These are phyloP conservation scores for Polygonum aviculare DNA, from an alignment of 148 eudicot species.

Conservation along the genomic window DNA sequence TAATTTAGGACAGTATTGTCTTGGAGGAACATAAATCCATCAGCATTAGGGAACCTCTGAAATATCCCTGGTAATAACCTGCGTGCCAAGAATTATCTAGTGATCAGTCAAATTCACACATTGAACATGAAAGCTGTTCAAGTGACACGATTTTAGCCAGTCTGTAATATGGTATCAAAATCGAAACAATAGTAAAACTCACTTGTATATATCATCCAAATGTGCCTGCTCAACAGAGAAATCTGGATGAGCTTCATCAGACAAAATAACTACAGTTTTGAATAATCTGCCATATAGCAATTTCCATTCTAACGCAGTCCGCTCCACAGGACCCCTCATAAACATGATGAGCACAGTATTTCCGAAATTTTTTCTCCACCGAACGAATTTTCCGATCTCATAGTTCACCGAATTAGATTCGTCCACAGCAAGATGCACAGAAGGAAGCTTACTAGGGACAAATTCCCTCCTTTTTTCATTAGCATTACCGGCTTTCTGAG, in stretches of 20 bases:
- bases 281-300: slow-evolving; percentile 31
- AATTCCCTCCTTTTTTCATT: slow-evolving; percentile 18
- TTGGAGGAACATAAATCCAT: slow-evolving; percentile 56
- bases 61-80: slow-evolving; percentile 44
- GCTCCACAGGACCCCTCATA: slow-evolving; percentile 26
- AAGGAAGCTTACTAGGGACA: slow-evolving; percentile 26
- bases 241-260: slow-evolving; percentile 21
- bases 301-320: slow-evolving; percentile 31
- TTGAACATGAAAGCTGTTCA: neutral
- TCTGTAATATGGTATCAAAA: too few relatives aligned
- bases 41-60: slow-evolving; percentile 43
- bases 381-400: slow-evolving; percentile 28
- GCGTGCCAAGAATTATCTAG: slow-evolving; percentile 1
- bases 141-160: neutral
- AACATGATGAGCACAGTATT: slow-evolving; percentile 30
- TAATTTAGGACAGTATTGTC: slow-evolving; percentile 63
- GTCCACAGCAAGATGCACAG: slow-evolving; percentile 30
- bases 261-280: slow-evolving; percentile 30
- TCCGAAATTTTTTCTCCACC: slow-evolving; percentile 29
- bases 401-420: slow-evolving; percentile 28
- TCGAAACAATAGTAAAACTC: slow-evolving; percentile 1
- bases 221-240: slow-evolving; percentile 27
- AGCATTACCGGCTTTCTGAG: slow-evolving; percentile 1
- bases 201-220: slow-evolving; percentile 27
- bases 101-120: neutral